These are phyloP conservation scores for Gnetum montanum DNA, from an alignment of 75 land plant species.

Conservation along the genomic window DNA sequence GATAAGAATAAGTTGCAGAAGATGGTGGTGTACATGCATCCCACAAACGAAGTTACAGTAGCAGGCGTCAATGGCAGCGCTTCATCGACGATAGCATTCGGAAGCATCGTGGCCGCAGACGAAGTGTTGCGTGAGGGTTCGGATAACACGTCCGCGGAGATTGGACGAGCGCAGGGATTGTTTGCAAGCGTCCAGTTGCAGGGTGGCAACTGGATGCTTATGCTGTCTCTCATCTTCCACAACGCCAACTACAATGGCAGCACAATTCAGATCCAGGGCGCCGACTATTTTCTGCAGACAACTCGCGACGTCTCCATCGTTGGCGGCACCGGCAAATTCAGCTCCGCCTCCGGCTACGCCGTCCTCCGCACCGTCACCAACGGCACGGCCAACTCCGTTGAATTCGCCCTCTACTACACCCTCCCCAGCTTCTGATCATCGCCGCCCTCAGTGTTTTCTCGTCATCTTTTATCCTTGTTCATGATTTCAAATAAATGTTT, in stretches of 20 bases:
- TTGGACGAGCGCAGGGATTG: neutral
- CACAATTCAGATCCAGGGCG: slow-evolving; percentile 11
- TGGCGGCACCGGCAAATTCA: neutral
- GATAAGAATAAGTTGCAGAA: neutral
- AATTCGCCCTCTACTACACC: too few species aligned
- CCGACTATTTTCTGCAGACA: neutral
- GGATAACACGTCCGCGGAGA: neutral
- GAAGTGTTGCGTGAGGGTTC: slow-evolving; percentile 3
- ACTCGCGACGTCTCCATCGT: slow-evolving; percentile 17
- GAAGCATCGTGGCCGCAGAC: neutral
- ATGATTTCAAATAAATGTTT: too few species aligned
- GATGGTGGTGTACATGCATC: neutral
- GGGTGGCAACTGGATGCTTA: neutral
- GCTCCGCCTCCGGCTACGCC: slow-evolving; percentile 18
- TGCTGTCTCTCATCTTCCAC: neutral
- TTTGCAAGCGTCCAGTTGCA: neutral
- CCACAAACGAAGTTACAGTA: neutral
- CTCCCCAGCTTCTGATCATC: too few species aligned
- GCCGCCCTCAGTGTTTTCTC: too few species aligned
- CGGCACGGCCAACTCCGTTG: neutral
- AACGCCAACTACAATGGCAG: slow-evolving; percentile 6
- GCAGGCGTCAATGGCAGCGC: neutral
- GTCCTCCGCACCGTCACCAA: neutral
- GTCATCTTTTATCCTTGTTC: too few species aligned
- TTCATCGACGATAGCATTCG: neutral